phyloP scores from a whole-genome alignment of 148 eudicot species.

The Simmondsia chinensis region DNA sequence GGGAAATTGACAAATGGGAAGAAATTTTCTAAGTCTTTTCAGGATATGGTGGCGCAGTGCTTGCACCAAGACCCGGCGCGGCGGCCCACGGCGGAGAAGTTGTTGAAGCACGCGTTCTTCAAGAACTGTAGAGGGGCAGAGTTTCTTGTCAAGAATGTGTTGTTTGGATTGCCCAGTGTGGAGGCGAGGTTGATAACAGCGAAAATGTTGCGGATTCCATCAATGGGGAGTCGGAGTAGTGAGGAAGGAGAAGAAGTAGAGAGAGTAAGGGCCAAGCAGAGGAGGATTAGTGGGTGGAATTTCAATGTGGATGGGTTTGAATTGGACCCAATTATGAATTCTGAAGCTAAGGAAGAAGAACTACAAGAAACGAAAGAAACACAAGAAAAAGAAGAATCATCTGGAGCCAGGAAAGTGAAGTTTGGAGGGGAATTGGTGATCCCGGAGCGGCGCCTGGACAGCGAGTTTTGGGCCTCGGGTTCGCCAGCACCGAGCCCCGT shows the following conservation, averaged over 20 bases:
- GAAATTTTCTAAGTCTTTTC: conserved; percentile 55
- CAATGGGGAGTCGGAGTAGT: conserved; percentile 11
- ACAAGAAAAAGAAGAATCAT: neutral
- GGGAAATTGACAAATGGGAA: conserved; percentile 4
- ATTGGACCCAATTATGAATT: conserved; percentile 38
- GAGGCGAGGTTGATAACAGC: conserved; percentile 43
- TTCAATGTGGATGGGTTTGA: conserved; percentile 62
- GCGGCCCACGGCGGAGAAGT: conserved; percentile 64
- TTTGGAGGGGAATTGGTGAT: conserved; percentile 18
- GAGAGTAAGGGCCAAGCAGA: conserved; percentile 29
- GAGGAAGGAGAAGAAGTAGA: conserved; percentile 23
- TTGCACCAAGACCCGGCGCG: conserved; percentile 70
- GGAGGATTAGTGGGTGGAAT: conserved; percentile 87
- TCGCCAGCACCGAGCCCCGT: neutral
- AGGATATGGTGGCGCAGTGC: conserved; percentile 67
- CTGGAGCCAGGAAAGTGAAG: conserved; percentile 2
- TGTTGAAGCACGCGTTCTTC: conserved; percentile 66
- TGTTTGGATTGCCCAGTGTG: conserved; percentile 52
- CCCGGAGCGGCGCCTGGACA: no score
- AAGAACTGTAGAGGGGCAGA: conserved; percentile 44
- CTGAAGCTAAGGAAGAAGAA: neutral
- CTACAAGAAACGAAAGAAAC: neutral
- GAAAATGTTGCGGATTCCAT: conserved; percentile 20
- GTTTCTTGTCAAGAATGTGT: conserved; percentile 46
- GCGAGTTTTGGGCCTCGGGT: no score